Base-by-base conservation (phyloP, 805 yeast genomes). In the Candida piceae region DNA sequence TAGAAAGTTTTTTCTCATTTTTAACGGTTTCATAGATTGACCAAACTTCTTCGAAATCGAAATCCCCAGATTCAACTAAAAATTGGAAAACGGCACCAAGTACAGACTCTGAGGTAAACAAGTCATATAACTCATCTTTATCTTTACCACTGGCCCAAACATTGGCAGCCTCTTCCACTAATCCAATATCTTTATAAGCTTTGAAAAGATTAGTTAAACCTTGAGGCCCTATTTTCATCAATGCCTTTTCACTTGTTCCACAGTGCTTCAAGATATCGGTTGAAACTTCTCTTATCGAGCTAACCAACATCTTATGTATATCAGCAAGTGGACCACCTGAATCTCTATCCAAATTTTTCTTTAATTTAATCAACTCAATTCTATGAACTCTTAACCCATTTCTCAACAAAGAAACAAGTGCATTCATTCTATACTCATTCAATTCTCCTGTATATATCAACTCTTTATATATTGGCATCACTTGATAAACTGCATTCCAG, bases 41-140 rank as follows among this genome's bases (percentile, higher is more conserved):
- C 48, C 73, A 67, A 31, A 82, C 63, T 49, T 83, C 87, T 18
- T 72, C 75, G 50, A 76, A 81, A 34, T 66, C 55, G 40, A 72
- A 72, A 25, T 80, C 71, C 35, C 80, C 77, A 35, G 69, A 66
- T 36, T 76, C 76, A 50, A 69, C 74, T 34, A 84, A 69, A 12
- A 81, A 64, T n/a, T 86, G 87, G 45, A 84, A 66, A 22, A 82
- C 69, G 8, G 76, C 73, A 33, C 88, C 84, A 44, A 84, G 75
- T 16, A 81, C 81, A 44, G 74, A 69, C 47, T 82, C 84, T 35
- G 72, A 67, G 41, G 81, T 66, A 57, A 76, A 82, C 8, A 69
- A 53, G 13, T 53, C 36, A 47, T 74, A 63, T 30, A 63, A 54
- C 4, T 53, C 42, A 2, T 60, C 54, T 39, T 60, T 65, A 41